Conservation (phyloP, 805 yeast species). For the Kluyveromyces starmeri region DNA sequence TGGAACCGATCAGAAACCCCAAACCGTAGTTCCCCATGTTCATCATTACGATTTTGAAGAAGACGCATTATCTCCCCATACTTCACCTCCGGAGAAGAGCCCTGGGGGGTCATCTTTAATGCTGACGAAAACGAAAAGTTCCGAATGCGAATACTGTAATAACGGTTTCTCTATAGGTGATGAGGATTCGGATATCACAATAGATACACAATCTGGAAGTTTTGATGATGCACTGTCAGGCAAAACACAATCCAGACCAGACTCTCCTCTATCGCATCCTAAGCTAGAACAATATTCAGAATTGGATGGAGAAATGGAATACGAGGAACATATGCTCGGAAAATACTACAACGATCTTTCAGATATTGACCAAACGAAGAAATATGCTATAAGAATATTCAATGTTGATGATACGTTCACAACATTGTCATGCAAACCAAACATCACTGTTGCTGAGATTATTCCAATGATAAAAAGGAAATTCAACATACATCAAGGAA, state of each 20-base stretch:
- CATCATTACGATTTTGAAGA: conserved; percentile 4
- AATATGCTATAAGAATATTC: conserved; percentile 55
- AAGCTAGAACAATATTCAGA: conserved; percentile 1
- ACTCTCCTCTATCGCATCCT: background rate
- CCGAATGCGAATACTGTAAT: conserved; percentile 2
- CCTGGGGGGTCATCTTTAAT: background rate
- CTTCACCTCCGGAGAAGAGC: background rate
- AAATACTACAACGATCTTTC: conserved; percentile 30
- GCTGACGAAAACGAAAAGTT: background rate
- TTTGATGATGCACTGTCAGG: conserved; percentile 1
- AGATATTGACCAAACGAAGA: conserved; percentile 25
- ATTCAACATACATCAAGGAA: conserved; percentile 64
- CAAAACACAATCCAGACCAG: conserved; percentile 1
- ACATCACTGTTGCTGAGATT: conserved; percentile 68
- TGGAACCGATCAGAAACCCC: background rate
- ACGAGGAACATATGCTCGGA: conserved; percentile 31
- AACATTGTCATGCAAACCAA: conserved; percentile 70
- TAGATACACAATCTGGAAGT: conserved; percentile 2
- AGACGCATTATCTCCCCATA: conserved; percentile 1
- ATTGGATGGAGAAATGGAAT: conserved; percentile 27
- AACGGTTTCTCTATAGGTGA: background rate
- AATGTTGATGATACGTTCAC: conserved; percentile 77
- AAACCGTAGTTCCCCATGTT: conserved; percentile 2
- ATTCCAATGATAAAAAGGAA: conserved; percentile 65
- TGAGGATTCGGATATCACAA: background rate